These are phyloP conservation scores for Alternaria panax DNA, from an alignment of 2,329 filamentous ascomycete genomes.

Conservation along the genomic window DNA sequence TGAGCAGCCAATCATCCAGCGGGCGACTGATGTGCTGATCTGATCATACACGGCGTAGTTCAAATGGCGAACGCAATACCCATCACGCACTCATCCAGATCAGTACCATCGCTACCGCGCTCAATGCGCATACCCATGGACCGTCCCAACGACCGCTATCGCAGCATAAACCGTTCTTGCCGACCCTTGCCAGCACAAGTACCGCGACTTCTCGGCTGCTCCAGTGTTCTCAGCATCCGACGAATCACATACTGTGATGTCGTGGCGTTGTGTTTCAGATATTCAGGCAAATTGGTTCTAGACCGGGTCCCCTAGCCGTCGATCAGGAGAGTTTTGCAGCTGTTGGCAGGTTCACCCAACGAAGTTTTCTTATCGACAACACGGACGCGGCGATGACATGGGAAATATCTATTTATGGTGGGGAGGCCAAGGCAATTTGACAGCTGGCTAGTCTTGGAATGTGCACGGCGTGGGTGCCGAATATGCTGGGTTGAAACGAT, in stretches of 20 bases:
- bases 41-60: background rate
- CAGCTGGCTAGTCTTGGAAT: background rate
- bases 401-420: background rate
- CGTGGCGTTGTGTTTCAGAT: slow-evolving; percentile 1
- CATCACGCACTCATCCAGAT: background rate
- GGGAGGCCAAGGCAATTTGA: background rate
- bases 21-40: background rate
- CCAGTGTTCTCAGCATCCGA: background rate
- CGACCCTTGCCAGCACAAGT: background rate
- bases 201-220: background rate
- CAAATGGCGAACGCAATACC: background rate
- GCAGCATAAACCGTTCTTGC: slow-evolving; percentile 1
- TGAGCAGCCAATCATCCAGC: background rate
- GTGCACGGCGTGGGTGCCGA: slow-evolving; percentile 1
- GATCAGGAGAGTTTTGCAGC: slow-evolving; percentile 5
- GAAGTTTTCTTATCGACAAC: slow-evolving; percentile 2
- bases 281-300: background rate
- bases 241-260: background rate
- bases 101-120: background rate
- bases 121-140: background rate
- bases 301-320: background rate
- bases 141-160: background rate
- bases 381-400: background rate
- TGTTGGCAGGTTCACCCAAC: background rate
- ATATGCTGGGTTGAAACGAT: slow-evolving; percentile 1